Evolutionary conservation across 2,329 filamentous ascomycete genomes (phyloP).

Genomic region (Neophaeococcomyces aloes): DNA sequence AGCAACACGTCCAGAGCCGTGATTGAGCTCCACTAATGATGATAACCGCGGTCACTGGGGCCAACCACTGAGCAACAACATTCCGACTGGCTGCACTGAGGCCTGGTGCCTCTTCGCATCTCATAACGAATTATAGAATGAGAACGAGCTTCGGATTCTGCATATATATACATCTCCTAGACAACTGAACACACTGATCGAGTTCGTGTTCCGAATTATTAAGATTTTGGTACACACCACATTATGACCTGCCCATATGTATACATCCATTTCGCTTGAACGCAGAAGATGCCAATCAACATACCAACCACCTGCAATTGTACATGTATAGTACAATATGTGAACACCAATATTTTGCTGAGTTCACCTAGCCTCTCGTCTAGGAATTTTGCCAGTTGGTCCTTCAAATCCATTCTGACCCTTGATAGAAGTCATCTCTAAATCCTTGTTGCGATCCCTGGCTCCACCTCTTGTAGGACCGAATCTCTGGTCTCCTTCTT

Average conservation of each 20-base stretch:
- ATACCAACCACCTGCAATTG: no score
- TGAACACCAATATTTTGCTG: not conserved
- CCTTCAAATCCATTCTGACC: slow-evolving; percentile 31
- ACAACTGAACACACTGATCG: not conserved
- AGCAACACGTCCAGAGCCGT: not conserved
- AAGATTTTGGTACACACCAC: not conserved
- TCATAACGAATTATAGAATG: no score
- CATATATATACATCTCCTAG: not conserved
- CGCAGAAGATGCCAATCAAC: not conserved
- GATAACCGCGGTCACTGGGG: not conserved
- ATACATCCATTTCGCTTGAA: slow-evolving; percentile 4
- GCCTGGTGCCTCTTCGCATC: no score
- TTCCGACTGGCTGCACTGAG: not conserved
- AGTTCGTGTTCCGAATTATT: no score
- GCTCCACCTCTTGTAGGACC: slow-evolving; percentile 46
- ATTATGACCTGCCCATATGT: slow-evolving; percentile 1
- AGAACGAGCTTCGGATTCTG: not conserved
- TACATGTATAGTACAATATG: slow-evolving; percentile 2
- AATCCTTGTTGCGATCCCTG: slow-evolving; percentile 42
- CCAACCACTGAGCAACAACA: slow-evolving; percentile 6
- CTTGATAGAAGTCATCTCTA: slow-evolving; percentile 60
- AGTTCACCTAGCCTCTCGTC: slow-evolving; percentile 14
- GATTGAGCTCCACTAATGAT: slow-evolving; percentile 3
- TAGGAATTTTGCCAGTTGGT: slow-evolving; percentile 13
- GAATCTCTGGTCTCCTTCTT: slow-evolving; percentile 75